Evolutionary conservation across 768 basidiomycete species (phyloP), one percentile per base, ranked within the genome.

Genomic region (Russula emetica): DNA sequence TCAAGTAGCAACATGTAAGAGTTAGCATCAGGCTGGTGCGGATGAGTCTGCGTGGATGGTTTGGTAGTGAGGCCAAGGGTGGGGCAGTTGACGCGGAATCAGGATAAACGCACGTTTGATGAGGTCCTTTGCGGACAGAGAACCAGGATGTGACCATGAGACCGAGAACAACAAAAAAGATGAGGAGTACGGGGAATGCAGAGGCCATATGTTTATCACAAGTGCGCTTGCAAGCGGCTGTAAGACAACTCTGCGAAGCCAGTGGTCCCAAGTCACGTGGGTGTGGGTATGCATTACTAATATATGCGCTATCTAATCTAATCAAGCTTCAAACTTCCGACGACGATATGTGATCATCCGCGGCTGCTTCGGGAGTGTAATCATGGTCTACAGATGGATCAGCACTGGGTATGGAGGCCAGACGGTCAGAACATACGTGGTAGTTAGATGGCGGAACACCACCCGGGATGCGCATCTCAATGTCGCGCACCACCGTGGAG

Each of bases 401-500:
- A 68, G 53, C 6, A 26, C 56, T 38, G 52, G 34, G 5, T 24
- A 18, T 42, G 11, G 3, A 24, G 42, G 14, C 24, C 30, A 53
- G 30, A 56, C 9, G 34, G 5, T 59, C 50, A 26, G 28, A 2
- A 80, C 92, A 57, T 76, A 94, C 94, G 70, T 92, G 88, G 76
- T 94, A 99, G 76, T 98, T 94, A 66, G 94, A 84, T 47, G 80
- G 80, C 5, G 96, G 95, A 61, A 99, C 80, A 3, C 76, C 73
- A 22, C 76, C 73, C 58, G 86, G 86, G 52, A 97, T 78, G 53
- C 79, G 82, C 71, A 98, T 69, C 73, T 93, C 90, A 60, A 92
- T 76, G 61, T 82, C 78, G 57, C 94, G 86, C 55, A 98, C 78
- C 64, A 98, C 72, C 14, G 88, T 90, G 5, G 86, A 74, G 69